Conservation (phyloP, 768 basidiomycete species). For the Mycena epipterygia region DNA sequence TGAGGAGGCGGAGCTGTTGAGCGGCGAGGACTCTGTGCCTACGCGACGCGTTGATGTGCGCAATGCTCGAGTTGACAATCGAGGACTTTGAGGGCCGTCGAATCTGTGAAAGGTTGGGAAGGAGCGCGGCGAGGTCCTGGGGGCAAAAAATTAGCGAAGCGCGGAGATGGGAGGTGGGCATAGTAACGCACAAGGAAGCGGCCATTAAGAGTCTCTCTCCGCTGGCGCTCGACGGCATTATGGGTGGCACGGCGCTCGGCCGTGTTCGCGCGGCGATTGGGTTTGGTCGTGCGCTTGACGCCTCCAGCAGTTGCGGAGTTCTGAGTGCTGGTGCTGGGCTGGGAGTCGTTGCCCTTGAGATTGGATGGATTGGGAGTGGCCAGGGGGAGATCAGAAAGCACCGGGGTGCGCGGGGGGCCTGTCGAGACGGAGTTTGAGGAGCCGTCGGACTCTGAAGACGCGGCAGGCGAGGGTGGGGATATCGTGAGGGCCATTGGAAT, state of each 20-base stretch:
- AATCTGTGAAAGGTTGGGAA: slow-evolving; percentile 94
- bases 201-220: slow-evolving; percentile 93
- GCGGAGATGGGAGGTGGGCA: slow-evolving; percentile 14
- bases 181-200: slow-evolving; percentile 81
- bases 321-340: slow-evolving; percentile 34
- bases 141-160: neutral
- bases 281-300: slow-evolving; percentile 80
- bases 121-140: slow-evolving; percentile 90
- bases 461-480: slow-evolving; percentile 34
- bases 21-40: slow-evolving; percentile 88
- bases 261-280: slow-evolving; percentile 92
- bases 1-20: slow-evolving; percentile 84
- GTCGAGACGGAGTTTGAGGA: slow-evolving; percentile 36
- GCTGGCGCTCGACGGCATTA: slow-evolving; percentile 96
- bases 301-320: slow-evolving; percentile 37
- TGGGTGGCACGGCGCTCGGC: slow-evolving; percentile 97
- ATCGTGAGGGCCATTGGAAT: slow-evolving; percentile 29
- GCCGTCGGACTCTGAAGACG: slow-evolving; percentile 32
- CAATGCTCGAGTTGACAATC: slow-evolving; percentile 96
- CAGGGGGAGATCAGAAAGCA: slow-evolving; percentile 31
- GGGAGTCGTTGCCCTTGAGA: slow-evolving; percentile 24
- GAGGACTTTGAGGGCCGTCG: slow-evolving; percentile 96
- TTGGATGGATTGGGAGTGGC: slow-evolving; percentile 15
- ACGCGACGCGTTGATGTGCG: slow-evolving; percentile 87
- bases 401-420: slow-evolving; percentile 33